These are phyloP conservation scores for Maudiozyma pseudohumilis DNA, from an alignment of 805 yeast species.

Conservation along the genomic window DNA sequence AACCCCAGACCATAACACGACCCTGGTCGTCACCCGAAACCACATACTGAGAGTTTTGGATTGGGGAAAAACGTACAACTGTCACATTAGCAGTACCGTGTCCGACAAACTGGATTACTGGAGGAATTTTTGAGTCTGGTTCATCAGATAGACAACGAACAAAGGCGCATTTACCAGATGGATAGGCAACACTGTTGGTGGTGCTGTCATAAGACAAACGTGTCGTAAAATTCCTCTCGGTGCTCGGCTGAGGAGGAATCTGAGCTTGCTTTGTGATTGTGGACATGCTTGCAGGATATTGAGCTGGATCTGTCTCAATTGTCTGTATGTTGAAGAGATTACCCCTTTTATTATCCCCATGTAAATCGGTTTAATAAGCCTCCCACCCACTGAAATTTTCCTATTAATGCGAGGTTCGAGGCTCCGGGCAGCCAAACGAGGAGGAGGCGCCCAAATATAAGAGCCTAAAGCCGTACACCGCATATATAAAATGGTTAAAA, in stretches of 20 bases:
- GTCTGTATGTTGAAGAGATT: too few relatives aligned
- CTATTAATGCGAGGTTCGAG: too few relatives aligned
- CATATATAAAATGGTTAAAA: too few relatives aligned
- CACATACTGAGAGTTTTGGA: conserved; percentile 63
- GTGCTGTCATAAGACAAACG: conserved; percentile 66
- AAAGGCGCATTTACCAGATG: conserved; percentile 70
- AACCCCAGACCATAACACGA: conserved; percentile 80
- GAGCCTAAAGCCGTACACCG: too few relatives aligned
- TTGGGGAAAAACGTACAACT: conserved; percentile 76
- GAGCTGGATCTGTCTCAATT: too few relatives aligned
- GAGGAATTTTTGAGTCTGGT: conserved; percentile 22
- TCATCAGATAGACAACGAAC: conserved; percentile 57
- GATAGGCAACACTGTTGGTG: conserved; percentile 66
- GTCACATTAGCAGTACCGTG: conserved; percentile 61
- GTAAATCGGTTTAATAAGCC: too few relatives aligned
- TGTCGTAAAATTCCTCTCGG: conserved; percentile 57
- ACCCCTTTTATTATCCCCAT: too few relatives aligned
- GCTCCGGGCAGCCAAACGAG: too few relatives aligned
- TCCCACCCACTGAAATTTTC: too few relatives aligned
- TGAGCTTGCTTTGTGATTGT: conserved; percentile 25
- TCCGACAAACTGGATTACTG: conserved; percentile 51
- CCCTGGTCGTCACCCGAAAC: conserved; percentile 94
- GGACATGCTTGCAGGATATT: too few relatives aligned
- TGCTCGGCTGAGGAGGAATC: conserved; percentile 73
- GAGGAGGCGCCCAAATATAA: too few relatives aligned